Evolutionary conservation across 768 basidiomycete genomes (phyloP), one percentile per base, ranked within the genome.

Genomic region (Pleurotus tuoliensis): DNA sequence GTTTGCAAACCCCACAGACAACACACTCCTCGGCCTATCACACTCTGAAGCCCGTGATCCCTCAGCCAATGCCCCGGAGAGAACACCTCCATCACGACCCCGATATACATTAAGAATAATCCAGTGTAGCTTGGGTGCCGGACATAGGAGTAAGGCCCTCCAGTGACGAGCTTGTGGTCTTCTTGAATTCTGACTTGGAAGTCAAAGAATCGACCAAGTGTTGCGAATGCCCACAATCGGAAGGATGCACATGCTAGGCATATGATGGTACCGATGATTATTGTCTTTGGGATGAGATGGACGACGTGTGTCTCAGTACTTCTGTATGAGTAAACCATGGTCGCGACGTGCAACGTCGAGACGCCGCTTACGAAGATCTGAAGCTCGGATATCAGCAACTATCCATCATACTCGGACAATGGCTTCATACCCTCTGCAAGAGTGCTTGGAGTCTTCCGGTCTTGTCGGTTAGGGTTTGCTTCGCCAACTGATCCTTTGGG

Each of bases 401-500:
- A 34, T 34, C 8, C 3, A 34, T 34, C 9, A 9, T 11, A 11
- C 11, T 11, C 9, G 11, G 30, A 9, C 3, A 9, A 9, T 9
- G 8, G 30, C 8, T 34, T 34, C 30, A 9, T 34, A 34, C 30
- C 30, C 30, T 34, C 30, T 34, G 30, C 9, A 34, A 34, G 8
- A 34, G 3, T 8, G 30, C 30, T 34, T 34, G 30, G 11, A 34
- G 30, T 34, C 30, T 9, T 34, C 30, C 30, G 1, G 30, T 34
- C 30, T 34, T 34, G 30, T 34, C 30, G 8, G 30, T 34, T 9
- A 34, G 30, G 59, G 59, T 58, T 55, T 59, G 60, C 60, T 51
- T 63, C 63, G 74, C 57, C 60, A 67, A 69, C 62, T 34, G 30
- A 34, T 34, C 30, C 30, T 34, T 34, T 34, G 30, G 30, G 30